Conservation (phyloP, 352 stramenopile genomes). For the Phytophthora podocarpi region DNA sequence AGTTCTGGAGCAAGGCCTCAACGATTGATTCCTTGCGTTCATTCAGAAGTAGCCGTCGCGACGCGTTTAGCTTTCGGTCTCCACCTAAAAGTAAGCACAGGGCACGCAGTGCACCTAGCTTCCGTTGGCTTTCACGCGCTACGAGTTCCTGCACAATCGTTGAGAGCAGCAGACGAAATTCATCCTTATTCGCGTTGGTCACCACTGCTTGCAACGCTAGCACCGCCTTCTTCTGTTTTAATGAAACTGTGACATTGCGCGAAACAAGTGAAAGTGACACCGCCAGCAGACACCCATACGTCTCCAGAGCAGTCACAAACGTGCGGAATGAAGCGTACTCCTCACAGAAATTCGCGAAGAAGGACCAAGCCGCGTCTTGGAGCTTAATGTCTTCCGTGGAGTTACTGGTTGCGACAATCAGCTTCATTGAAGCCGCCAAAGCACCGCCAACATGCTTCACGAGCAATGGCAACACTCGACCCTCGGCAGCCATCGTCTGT, state of each 20-base stretch:
- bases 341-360: conserved; percentile 62
- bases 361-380: conserved; percentile 41
- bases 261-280: conserved; percentile 41
- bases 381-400: conserved; percentile 13
- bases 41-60: conserved; percentile 54
- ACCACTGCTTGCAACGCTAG: conserved; percentile 51
- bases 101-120: conserved; percentile 58
- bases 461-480: conserved; percentile 22
- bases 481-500: background rate
- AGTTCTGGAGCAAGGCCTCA: conserved; percentile 49
- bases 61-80: conserved; percentile 62
- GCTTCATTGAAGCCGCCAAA: conserved; percentile 56
- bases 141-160: conserved; percentile 64
- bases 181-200: conserved; percentile 66
- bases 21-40: conserved; percentile 61
- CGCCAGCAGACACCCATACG: conserved; percentile 67
- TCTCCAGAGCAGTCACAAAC: conserved; percentile 51
- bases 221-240: conserved; percentile 15
- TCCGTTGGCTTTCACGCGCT: conserved; percentile 39
- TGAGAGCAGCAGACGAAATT: conserved; percentile 67
- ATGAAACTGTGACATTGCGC: background rate
- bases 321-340: conserved; percentile 54
- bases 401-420: conserved; percentile 25
- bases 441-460: conserved; percentile 34
- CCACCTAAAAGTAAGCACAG: conserved; percentile 60